These are phyloP conservation scores for Vigna hirtella DNA, from an alignment of 306 rosid species.

Conservation along the genomic window DNA sequence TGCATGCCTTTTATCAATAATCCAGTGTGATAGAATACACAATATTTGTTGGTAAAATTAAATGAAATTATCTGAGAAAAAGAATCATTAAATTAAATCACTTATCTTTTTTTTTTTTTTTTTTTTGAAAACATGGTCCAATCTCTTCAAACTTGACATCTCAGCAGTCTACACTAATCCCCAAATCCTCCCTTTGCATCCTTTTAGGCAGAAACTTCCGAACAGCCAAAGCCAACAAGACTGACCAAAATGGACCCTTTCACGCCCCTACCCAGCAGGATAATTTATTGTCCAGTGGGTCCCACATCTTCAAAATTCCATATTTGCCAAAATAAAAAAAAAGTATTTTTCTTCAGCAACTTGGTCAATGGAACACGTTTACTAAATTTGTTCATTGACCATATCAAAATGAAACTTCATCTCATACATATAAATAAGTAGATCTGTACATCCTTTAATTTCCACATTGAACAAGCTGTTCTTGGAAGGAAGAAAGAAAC, in stretches of 20 bases:
- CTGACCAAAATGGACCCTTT: constrained; percentile 36
- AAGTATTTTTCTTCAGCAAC: constrained; percentile 11
- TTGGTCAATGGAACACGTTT: constrained; percentile 40
- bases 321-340: not conserved
- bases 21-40: too few relatives aligned
- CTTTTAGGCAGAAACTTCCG: constrained; percentile 36
- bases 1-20: too few relatives aligned
- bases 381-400: constrained; percentile 31
- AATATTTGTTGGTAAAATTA: too few relatives aligned
- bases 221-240: constrained; percentile 31
- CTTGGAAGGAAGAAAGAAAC: not conserved
- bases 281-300: not conserved
- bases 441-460: not conserved
- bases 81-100: too few relatives aligned
- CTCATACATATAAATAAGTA: not conserved
- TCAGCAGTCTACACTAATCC: constrained; percentile 24
- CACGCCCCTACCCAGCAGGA: not conserved
- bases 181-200: constrained; percentile 5
- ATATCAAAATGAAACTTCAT: not conserved
- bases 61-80: too few relatives aligned
- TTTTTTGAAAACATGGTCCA: not conserved
- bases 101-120: too few relatives aligned
- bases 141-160: constrained; percentile 32
- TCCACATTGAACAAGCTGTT: not conserved
- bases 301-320: not conserved